phyloP scores from a whole-genome alignment of 2,329 filamentous ascomycete genomes.

The Stachybotrys chartarum region DNA sequence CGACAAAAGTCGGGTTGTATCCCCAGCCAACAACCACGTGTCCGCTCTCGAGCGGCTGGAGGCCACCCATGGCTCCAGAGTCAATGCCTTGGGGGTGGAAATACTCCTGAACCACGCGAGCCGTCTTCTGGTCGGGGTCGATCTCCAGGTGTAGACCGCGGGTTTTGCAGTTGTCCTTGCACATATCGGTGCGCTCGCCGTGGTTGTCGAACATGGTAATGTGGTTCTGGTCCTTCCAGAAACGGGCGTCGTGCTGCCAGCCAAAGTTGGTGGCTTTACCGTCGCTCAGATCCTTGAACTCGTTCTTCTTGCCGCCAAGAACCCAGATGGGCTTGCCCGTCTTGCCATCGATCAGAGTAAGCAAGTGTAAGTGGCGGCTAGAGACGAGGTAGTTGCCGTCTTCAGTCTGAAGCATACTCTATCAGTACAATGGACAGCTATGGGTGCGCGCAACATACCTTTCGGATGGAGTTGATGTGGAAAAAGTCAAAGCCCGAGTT shows the following conservation, averaged over 20 bases:
- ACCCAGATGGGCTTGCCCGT: conserved; percentile 26
- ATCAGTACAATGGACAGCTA: not conserved
- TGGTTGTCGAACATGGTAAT: conserved; percentile 33
- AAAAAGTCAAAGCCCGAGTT: conserved; percentile 27
- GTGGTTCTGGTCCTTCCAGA: conserved; percentile 18
- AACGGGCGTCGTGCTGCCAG: conserved; percentile 31
- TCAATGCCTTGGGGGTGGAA: conserved; percentile 17
- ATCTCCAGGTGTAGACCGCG: conserved; percentile 22
- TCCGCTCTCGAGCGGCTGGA: conserved; percentile 17
- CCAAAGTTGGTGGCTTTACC: conserved; percentile 26
- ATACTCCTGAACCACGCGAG: conserved; percentile 18
- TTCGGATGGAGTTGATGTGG: conserved; percentile 28
- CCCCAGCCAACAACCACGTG: conserved; percentile 20
- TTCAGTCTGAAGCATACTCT: conserved; percentile 9
- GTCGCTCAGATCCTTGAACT: conserved; percentile 25
- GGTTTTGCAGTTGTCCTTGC: conserved; percentile 16
- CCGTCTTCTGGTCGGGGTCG: conserved; percentile 19
- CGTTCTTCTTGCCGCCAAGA: conserved; percentile 25
- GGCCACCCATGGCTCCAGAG: conserved; percentile 18
- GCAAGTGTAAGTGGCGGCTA: conserved; percentile 19
- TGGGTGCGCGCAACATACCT: conserved; percentile 9
- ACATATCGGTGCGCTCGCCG: conserved; percentile 19
- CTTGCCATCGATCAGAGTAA: conserved; percentile 20
- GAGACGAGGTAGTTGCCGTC: conserved; percentile 30
- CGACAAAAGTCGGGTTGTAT: conserved; percentile 18